phyloP scores from a whole-genome alignment of 1,284 basidiomycete genomes.

The Naganishia albida region DNA sequence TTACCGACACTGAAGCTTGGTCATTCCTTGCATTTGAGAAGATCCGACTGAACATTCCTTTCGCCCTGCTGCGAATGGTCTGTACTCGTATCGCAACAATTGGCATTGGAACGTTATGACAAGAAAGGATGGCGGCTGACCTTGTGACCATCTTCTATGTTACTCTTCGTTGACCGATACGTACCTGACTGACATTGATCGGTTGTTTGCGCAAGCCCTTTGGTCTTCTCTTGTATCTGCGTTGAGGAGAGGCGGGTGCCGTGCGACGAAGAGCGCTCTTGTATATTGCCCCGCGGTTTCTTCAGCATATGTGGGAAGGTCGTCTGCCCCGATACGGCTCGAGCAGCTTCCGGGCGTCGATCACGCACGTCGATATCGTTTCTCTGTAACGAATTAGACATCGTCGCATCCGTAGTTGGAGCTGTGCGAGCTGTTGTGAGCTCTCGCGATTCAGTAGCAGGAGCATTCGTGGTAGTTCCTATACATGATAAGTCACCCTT shows the following conservation, averaged over 20 bases:
- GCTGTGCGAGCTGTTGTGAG: no score
- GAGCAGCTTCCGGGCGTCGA: no score
- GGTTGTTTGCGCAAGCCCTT: background rate
- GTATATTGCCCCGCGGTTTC: background rate
- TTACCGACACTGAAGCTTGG: conserved; percentile 1
- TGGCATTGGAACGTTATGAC: background rate
- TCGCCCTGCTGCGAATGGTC: conserved; percentile 47
- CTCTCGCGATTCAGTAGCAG: no score
- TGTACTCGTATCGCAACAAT: conserved; percentile 6
- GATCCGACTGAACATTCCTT: conserved; percentile 52
- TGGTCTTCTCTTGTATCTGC: background rate
- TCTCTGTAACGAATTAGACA: no score
- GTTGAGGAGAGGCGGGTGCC: background rate
- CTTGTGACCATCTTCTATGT: conserved; percentile 22
- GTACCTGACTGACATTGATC: background rate
- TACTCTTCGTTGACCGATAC: conserved; percentile 6
- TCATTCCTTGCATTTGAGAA: conserved; percentile 36
- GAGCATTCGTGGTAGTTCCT: no score
- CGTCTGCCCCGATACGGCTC: no score
- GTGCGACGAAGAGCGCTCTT: conserved; percentile 17
- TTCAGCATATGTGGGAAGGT: no score
- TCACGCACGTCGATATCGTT: no score
- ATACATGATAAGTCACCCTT: no score
- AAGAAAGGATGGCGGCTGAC: background rate
- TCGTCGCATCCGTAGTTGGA: no score